These are phyloP conservation scores for Pythium grandisporangium DNA, from an alignment of 352 stramenopile species.

Conservation along the genomic window DNA sequence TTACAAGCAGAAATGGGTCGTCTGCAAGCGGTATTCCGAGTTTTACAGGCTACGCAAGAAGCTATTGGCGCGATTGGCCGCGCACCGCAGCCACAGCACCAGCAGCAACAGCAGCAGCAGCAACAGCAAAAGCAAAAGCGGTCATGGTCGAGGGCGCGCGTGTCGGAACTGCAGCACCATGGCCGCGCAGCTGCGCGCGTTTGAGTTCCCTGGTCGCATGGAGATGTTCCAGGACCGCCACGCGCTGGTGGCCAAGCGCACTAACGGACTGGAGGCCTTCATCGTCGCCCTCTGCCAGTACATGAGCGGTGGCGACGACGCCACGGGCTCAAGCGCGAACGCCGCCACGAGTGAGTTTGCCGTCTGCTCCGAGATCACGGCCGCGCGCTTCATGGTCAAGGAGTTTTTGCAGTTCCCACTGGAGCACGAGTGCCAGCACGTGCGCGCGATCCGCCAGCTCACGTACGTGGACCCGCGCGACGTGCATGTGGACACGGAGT, in stretches of 20 bases:
- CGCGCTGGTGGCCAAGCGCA: constrained; percentile 51
- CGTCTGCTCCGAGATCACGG: constrained; percentile 56
- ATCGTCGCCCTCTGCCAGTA: constrained; percentile 69
- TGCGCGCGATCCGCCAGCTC: constrained; percentile 71
- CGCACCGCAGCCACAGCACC: constrained; percentile 56
- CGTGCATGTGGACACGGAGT: constrained; percentile 72
- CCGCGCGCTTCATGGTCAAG: constrained; percentile 65
- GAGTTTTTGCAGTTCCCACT: constrained; percentile 79
- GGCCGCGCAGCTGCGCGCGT: constrained; percentile 51
- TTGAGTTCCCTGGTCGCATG: constrained; percentile 63
- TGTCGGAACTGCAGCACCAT: constrained; percentile 48
- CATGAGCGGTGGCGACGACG: constrained; percentile 28
- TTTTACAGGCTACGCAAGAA: constrained; percentile 77
- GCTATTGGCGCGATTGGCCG: constrained; percentile 40
- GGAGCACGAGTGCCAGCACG: constrained; percentile 73
- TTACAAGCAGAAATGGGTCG: constrained; percentile 86
- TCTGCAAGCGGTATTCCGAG: constrained; percentile 84
- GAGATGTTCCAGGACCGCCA: constrained; percentile 67
- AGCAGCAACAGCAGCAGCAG: no score
- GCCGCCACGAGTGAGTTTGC: constrained; percentile 36
- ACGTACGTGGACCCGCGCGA: constrained; percentile 81
- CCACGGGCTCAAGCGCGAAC: no score
- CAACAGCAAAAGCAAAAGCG: no score
- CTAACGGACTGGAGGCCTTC: constrained; percentile 65
- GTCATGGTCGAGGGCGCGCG: no score